A percentile compares a stretch with the other conserved stretches of the same genome.
Conservation (phyloP, 345 rosid species). For the Anastatica hierochuntica region DNA sequence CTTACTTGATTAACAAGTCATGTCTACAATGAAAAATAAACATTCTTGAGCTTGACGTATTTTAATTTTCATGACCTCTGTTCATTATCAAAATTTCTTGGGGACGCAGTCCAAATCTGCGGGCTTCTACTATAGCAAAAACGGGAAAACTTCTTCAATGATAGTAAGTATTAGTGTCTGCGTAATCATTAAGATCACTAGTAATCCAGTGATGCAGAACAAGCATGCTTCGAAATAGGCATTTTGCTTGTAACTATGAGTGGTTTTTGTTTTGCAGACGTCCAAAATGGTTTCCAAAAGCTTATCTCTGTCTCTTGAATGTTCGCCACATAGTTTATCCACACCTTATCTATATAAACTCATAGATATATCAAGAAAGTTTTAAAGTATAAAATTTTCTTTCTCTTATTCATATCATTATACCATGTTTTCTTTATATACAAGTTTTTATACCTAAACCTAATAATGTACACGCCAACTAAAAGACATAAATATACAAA, state of each 20-base stretch:
- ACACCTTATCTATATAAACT: conserved; percentile 21
- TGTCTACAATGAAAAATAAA: not conserved
- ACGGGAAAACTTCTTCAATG: not conserved
- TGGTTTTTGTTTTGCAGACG: conserved; percentile 19
- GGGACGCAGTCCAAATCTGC: not conserved
- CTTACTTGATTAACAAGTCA: conserved; percentile 12
- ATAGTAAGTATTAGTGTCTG: conserved; percentile 9
- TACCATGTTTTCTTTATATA: too few relatives aligned
- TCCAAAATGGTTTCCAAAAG: conserved; percentile 18
- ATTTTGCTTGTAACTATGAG: conserved; percentile 21
- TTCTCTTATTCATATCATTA: too few relatives aligned
- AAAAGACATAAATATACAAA: too few relatives aligned
- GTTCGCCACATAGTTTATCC: conserved; percentile 23
- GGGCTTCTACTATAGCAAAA: not conserved
- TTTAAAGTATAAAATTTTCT: too few relatives aligned
- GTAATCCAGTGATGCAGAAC: conserved; percentile 19
- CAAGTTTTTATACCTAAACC: too few relatives aligned
- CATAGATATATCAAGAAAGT: too few relatives aligned
- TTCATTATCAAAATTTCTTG: not conserved
- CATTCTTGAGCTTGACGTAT: too few relatives aligned
- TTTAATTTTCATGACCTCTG: not conserved
- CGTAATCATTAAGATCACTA: conserved; percentile 7
- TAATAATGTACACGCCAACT: too few relatives aligned
- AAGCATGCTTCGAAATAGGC: conserved; percentile 27
- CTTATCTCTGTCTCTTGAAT: conserved; percentile 22